Percentiles rank a stretch among this genome's conserved stretches.
These are phyloP conservation scores for Alisma plantagoaquatica DNA, from an alignment of 106 monocot genomes.

Conservation along the genomic window DNA sequence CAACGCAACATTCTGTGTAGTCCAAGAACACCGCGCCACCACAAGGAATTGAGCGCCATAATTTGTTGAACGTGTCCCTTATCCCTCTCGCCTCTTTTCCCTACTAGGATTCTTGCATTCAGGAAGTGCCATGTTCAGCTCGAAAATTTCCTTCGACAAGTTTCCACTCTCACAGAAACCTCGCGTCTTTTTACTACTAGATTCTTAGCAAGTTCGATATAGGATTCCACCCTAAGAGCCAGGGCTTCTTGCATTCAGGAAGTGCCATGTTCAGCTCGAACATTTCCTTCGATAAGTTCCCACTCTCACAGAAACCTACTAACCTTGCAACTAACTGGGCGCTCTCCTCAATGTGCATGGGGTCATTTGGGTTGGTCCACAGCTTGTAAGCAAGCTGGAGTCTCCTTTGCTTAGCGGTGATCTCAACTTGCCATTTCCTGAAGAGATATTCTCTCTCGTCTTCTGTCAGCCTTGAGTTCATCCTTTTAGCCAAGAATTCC, in stretches of 20 bases:
- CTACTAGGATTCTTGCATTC: slow-evolving; percentile 58
- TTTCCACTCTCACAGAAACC: slow-evolving; percentile 77
- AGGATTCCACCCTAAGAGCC: slow-evolving; percentile 81
- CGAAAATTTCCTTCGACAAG: slow-evolving; percentile 82
- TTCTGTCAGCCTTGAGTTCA: slow-evolving; percentile 66
- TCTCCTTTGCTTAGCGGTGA: slow-evolving; percentile 85
- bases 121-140: slow-evolving; percentile 70
- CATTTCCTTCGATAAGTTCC: slow-evolving; percentile 85
- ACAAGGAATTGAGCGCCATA: too few relatives aligned
- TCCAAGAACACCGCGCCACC: too few relatives aligned
- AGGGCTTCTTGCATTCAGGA: slow-evolving; percentile 70
- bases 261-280: slow-evolving; percentile 85
- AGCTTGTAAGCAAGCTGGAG: slow-evolving; percentile 81
- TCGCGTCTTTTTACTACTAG: too few relatives aligned
- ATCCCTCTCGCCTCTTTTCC: too few relatives aligned
- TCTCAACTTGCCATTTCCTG: slow-evolving; percentile 59
- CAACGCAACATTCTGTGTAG: too few relatives aligned
- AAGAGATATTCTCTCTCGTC: slow-evolving; percentile 75
- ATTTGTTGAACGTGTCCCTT: too few relatives aligned
- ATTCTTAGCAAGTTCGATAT: slow-evolving; percentile 64
- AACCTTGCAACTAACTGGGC: slow-evolving; percentile 83
- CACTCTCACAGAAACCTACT: slow-evolving; percentile 87
- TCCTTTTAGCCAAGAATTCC: slow-evolving; percentile 65
- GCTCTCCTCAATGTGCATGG: slow-evolving; percentile 66
- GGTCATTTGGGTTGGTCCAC: slow-evolving; percentile 70